A percentile compares a stretch with the other conserved stretches of the same genome.
Evolutionary conservation across 2,329 filamentous ascomycete genomes (phyloP).

Genomic region (Ceratocystis cubensis): DNA sequence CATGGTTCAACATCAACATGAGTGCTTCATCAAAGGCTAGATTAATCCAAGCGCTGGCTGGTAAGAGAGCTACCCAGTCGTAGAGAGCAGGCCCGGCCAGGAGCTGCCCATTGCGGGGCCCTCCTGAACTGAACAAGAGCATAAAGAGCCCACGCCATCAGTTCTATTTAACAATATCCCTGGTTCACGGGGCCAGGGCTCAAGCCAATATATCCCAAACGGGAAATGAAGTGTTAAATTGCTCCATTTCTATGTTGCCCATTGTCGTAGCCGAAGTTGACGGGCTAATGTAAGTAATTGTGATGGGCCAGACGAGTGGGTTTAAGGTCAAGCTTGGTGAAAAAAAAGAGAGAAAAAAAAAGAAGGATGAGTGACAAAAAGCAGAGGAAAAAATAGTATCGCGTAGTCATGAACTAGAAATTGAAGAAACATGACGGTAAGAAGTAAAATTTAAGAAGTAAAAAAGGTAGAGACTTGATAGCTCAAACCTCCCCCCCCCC

Average conservation of each 20-base stretch:
- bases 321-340: neutral
- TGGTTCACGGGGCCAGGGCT: neutral
- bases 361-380: no score
- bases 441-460: neutral
- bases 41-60: neutral
- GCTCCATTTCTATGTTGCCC: neutral
- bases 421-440: neutral
- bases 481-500: neutral
- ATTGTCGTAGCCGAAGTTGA: constrained; percentile 2
- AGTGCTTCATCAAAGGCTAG: neutral
- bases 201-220: constrained; percentile 7
- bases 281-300: neutral
- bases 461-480: neutral
- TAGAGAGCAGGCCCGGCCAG: no score
- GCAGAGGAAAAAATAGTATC: no score
- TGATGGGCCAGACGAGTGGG: neutral
- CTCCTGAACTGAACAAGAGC: neutral
- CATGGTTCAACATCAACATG: neutral
- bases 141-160: neutral
- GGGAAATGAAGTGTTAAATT: neutral
- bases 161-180: neutral
- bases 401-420: neutral
- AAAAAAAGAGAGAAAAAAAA: neutral
- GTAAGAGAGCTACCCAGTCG: no score
- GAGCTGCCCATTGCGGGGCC: no score